phyloP scores from a whole-genome alignment of 495 filamentous ascomycete species.

The Daldinia bambusicola region DNA sequence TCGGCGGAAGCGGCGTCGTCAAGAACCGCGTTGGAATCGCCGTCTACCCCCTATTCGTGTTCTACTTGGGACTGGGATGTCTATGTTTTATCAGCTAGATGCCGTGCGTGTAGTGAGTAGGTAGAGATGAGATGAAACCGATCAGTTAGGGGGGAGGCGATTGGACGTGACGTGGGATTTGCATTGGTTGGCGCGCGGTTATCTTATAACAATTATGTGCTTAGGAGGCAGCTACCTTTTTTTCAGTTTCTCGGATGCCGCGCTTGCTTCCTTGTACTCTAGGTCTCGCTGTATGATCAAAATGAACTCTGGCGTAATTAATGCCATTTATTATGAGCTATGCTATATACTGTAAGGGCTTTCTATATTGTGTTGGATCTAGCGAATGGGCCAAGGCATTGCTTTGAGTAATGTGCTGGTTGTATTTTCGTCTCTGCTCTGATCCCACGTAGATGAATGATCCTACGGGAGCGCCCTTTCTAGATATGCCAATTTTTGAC shows the following conservation, averaged over 20 bases:
- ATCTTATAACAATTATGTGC: not conserved
- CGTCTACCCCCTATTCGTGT: constrained; percentile 95
- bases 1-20: constrained; percentile 93
- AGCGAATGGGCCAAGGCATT: not conserved
- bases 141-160: not conserved
- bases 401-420: not conserved
- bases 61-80: constrained; percentile 91
- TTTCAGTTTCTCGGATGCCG: not conserved
- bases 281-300: constrained; percentile 31
- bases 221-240: not conserved
- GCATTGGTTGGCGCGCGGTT: constrained; percentile 33
- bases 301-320: constrained; percentile 8
- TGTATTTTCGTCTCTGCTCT: no score
- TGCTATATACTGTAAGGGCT: no score
- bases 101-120: not conserved
- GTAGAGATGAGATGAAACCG: not conserved
- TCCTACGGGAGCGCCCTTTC: no score
- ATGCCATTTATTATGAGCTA: constrained; percentile 11
- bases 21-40: constrained; percentile 94
- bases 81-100: constrained; percentile 92
- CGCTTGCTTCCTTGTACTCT: constrained; percentile 28
- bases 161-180: constrained; percentile 13
- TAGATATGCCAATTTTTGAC: no score
- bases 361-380: no score
- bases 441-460: no score